Base-by-base conservation (phyloP, 1,139 yeast species). In the Taphrina flavorubra region DNA sequence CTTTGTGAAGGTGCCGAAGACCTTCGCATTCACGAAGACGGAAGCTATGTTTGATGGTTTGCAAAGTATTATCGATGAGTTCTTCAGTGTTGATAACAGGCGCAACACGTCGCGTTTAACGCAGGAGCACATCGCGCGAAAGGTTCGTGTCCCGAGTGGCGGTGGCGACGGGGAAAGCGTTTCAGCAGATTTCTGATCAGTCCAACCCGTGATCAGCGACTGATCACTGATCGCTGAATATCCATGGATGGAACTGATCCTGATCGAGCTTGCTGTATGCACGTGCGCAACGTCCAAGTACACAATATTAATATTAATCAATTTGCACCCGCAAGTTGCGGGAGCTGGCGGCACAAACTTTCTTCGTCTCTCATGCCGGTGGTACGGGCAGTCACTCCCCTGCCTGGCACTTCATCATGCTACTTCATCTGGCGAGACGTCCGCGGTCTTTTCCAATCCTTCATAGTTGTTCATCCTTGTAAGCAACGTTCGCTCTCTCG, bases 401-500 rank as follows among this genome's bases (percentile, higher is more conserved):
- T 10, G 13, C 18, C 47, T 44, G 47, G 11, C 47, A 44, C 47
- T 44, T 44, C 20, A 44, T 44, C 13, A 13, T 44, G 13, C n/a
- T n/a, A 8, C 47, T n/a, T 16, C 47, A 44, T 14, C 18, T 44
- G 18, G 13, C 42, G 14, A 14, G 47, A 44, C 31, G 31, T 2
- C 6, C 1, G 16, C n/a, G 47, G 16, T 44, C 18, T 14, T 44
- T 18, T n/a, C n/a, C 58, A 53, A 53, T 20, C 25, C 62, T 44
- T 58, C 62, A 44, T 31, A 58, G 51, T 58, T 58, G 62, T 58
- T 44, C 67, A 63, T 63, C 67, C 67, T 53, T 57, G 61, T 63
- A 63, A 63, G 67, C 67, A 63, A 34, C 67, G 67, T 39, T 14
- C 47, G 47, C 47, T 63, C 67, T 44, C 20, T 20, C 34, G 31